Conservation (phyloP, 2,329 filamentous ascomycete species). For the Colletotrichum sp. region DNA sequence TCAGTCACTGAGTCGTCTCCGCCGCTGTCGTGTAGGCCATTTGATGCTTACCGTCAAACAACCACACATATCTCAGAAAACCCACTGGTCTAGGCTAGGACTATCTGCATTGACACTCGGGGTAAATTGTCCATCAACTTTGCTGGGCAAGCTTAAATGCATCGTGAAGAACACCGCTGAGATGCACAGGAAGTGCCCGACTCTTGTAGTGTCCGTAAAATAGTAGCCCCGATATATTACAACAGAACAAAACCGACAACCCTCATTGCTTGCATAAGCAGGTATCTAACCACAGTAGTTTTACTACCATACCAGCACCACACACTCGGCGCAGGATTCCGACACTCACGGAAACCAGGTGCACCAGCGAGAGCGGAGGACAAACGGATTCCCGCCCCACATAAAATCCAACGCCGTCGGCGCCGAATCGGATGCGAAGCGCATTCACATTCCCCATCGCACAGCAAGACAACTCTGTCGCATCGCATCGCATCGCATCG, state of each 20-base stretch:
- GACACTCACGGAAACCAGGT: neutral
- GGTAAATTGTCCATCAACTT: neutral
- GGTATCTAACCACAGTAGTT: neutral
- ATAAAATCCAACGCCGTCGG: neutral
- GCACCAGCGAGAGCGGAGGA: constrained; percentile 1
- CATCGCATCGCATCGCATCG: neutral
- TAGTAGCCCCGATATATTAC: neutral
- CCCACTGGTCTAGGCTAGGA: neutral
- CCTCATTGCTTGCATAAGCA: neutral
- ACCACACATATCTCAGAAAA: neutral
- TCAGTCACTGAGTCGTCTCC: neutral
- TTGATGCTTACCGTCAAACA: neutral
- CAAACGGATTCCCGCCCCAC: neutral
- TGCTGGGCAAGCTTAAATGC: neutral
- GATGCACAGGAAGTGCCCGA: neutral
- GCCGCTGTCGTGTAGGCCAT: neutral
- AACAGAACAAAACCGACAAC: neutral
- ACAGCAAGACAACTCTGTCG: neutral
- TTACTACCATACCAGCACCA: neutral
- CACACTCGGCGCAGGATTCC: neutral
- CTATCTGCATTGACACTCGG: neutral
- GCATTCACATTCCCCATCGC: neutral
- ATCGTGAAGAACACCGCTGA: neutral
- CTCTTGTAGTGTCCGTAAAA: neutral
- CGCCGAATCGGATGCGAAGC: constrained; percentile 14